Percentiles rank a stretch among this genome's conserved stretches.
Evolutionary conservation across 2,329 filamentous ascomycete genomes (phyloP).

Genomic region (Nemania bipapillata): DNA sequence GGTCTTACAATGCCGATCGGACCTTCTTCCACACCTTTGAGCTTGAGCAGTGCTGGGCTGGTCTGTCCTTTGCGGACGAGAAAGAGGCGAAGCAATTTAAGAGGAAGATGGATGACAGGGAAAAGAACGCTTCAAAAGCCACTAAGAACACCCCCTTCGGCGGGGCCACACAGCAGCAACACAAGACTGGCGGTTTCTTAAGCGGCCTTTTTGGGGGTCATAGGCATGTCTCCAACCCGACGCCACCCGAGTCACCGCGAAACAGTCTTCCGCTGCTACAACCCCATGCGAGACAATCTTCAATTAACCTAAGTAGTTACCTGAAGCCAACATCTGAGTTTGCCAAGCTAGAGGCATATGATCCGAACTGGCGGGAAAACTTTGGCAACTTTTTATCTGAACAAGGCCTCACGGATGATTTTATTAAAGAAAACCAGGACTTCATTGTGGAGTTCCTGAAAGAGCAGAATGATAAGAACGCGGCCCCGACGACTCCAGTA

Average conservation of each 20-base stretch:
- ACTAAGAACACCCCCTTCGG: slow-evolving; percentile 83
- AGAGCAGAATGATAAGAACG: slow-evolving; percentile 62
- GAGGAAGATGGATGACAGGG: slow-evolving; percentile 95
- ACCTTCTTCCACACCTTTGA: slow-evolving; percentile 99
- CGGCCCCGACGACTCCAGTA: slow-evolving; percentile 48
- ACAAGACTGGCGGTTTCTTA: slow-evolving; percentile 62
- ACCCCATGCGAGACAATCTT: slow-evolving; percentile 54
- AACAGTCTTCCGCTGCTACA: slow-evolving; percentile 52
- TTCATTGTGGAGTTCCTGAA: slow-evolving; percentile 74
- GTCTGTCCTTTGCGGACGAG: slow-evolving; percentile 92
- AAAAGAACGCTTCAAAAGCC: slow-evolving; percentile 93
- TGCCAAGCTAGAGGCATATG: slow-evolving; percentile 70
- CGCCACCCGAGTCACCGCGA: slow-evolving; percentile 67
- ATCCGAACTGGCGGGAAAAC: slow-evolving; percentile 72
- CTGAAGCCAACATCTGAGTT: slow-evolving; percentile 65
- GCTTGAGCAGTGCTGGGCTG: slow-evolving; percentile 89
- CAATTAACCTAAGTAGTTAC: slow-evolving; percentile 60
- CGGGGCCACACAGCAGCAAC: slow-evolving; percentile 59
- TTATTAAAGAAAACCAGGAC: slow-evolving; percentile 74
- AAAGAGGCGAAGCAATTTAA: slow-evolving; percentile 97
- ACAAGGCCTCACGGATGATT: slow-evolving; percentile 72
- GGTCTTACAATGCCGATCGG: slow-evolving; percentile 94
- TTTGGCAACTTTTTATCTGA: slow-evolving; percentile 72
- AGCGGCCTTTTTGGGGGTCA: slow-evolving; percentile 71
- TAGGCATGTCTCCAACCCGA: slow-evolving; percentile 67